phyloP scores from a whole-genome alignment of 2,329 filamentous ascomycete genomes.

The Fusarium domesticum region DNA sequence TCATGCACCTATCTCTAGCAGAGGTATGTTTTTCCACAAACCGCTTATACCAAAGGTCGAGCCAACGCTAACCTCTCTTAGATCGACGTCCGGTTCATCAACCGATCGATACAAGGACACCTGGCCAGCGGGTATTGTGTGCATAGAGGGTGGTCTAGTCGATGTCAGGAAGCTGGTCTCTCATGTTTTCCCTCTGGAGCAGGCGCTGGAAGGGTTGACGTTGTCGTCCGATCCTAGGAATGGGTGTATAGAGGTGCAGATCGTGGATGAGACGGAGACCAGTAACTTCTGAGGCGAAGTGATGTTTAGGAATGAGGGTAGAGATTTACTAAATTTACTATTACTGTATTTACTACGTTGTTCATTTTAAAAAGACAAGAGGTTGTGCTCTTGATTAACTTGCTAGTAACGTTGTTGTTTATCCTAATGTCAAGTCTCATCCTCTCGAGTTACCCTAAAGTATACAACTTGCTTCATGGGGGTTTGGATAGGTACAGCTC shows the following conservation, averaged over 20 bases:
- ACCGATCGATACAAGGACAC: slow-evolving; percentile 68
- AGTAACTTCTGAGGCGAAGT: slow-evolving; percentile 22
- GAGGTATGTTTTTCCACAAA: slow-evolving; percentile 54
- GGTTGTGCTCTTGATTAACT: too few species aligned
- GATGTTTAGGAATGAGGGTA: too few species aligned
- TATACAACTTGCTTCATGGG: too few species aligned
- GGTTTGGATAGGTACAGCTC: too few species aligned
- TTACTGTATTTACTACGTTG: too few species aligned
- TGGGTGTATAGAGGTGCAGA: slow-evolving; percentile 37
- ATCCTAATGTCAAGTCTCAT: too few species aligned
- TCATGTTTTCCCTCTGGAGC: slow-evolving; percentile 60
- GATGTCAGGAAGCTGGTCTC: slow-evolving; percentile 59
- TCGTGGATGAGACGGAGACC: slow-evolving; percentile 32
- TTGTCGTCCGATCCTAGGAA: slow-evolving; percentile 35
- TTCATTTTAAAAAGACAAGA: too few species aligned
- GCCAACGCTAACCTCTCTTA: slow-evolving; percentile 4
- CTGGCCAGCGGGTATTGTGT: slow-evolving; percentile 64
- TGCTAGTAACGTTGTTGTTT: too few species aligned
- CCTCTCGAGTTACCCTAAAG: too few species aligned
- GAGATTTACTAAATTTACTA: too few species aligned
- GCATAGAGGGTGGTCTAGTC: slow-evolving; percentile 56
- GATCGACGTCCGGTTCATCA: slow-evolving; percentile 68
- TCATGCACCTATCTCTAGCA: slow-evolving; percentile 62
- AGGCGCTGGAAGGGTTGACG: slow-evolving; percentile 50
- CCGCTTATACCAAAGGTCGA: too few species aligned